These are phyloP conservation scores for Leptodontidium sp. DNA, from an alignment of 2,329 filamentous ascomycete species.

Conservation along the genomic window DNA sequence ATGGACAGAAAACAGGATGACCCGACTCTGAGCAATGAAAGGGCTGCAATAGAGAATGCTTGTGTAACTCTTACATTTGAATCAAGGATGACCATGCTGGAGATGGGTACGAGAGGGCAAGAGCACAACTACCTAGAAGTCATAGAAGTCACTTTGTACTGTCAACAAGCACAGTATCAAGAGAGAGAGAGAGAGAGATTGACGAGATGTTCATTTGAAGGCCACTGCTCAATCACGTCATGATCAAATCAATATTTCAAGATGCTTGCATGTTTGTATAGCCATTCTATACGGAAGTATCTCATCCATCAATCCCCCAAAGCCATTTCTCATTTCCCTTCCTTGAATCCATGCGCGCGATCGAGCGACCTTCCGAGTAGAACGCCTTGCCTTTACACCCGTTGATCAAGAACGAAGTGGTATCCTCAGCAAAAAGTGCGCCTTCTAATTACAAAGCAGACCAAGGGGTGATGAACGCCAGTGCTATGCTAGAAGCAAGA, in stretches of 20 bases:
- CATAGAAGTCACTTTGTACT: too few species aligned
- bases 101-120: too few species aligned
- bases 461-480: conserved; percentile 27
- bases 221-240: background rate
- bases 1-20: too few species aligned
- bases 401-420: conserved; percentile 4
- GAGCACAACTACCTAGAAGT: too few species aligned
- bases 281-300: background rate
- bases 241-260: background rate
- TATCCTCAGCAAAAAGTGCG: conserved; percentile 10
- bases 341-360: background rate
- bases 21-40: too few species aligned
- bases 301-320: background rate
- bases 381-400: background rate
- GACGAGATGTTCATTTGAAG: background rate
- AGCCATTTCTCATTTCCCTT: background rate
- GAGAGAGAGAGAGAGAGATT: background rate
- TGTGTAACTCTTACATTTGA: too few species aligned
- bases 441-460: conserved; percentile 23
- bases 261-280: background rate
- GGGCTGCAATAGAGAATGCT: too few species aligned
- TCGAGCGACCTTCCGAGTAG: background rate
- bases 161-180: background rate
- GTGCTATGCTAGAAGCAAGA: conserved; percentile 30
- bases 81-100: too few species aligned